Conservation (phyloP, 2,329 filamentous ascomycete genomes). For the Fusarium sp. region DNA sequence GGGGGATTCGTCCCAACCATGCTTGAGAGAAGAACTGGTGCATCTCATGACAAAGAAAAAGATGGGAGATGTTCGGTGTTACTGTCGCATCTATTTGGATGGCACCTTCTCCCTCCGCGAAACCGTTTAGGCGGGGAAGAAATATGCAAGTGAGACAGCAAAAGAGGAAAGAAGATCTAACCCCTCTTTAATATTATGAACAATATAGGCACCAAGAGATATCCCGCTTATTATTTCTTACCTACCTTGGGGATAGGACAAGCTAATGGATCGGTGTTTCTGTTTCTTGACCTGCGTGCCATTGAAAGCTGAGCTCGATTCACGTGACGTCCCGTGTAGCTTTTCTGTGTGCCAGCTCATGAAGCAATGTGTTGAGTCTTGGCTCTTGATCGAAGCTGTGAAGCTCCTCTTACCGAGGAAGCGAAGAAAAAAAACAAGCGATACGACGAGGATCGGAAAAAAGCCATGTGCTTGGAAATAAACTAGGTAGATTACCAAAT, state of each 20-base stretch:
- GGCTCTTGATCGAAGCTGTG: neutral
- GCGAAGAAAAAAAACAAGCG: neutral
- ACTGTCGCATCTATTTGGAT: neutral
- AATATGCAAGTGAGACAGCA: neutral
- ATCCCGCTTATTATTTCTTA: neutral
- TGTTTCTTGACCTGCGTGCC: neutral
- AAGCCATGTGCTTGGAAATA: neutral
- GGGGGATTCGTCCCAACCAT: neutral
- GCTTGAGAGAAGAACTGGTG: neutral
- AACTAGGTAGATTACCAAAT: neutral
- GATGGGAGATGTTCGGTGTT: neutral
- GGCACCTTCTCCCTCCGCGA: neutral
- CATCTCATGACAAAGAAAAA: neutral
- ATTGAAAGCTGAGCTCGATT: neutral
- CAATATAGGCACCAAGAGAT: neutral
- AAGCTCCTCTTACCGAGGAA: neutral
- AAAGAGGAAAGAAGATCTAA: neutral
- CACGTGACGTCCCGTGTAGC: neutral
- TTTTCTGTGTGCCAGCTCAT: neutral
- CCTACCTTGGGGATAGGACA: neutral
- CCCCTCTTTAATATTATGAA: neutral
- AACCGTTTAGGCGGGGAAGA: neutral
- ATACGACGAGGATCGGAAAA: neutral
- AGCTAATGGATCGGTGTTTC: neutral
- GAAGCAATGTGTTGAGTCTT: conserved; percentile 9